phyloP scores from a whole-genome alignment of 1,284 basidiomycete genomes.

The Chalciporus piperatoides region DNA sequence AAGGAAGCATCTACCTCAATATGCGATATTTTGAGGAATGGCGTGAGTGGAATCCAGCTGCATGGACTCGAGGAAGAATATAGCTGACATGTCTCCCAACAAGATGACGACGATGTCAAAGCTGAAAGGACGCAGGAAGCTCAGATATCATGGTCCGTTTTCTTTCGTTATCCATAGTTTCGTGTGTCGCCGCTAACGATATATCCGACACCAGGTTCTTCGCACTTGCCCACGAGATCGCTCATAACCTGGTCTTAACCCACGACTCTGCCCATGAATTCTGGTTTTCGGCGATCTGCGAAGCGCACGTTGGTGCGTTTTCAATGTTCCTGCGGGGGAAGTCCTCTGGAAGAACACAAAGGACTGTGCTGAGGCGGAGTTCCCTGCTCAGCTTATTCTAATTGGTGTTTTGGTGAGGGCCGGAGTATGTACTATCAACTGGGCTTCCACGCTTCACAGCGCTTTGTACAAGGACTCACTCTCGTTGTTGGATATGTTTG shows the following conservation, averaged over 20 bases:
- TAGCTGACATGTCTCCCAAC: not conserved
- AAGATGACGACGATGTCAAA: constrained; percentile 66
- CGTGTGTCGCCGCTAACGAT: not conserved
- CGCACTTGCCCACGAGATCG: constrained; percentile 38
- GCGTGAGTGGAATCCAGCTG: constrained; percentile 52
- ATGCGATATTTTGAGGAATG: constrained; percentile 79
- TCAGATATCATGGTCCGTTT: constrained; percentile 66
- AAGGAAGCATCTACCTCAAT: constrained; percentile 85
- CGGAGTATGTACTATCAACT: too few relatives aligned
- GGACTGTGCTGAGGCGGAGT: not conserved
- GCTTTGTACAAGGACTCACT: not conserved
- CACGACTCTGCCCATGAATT: constrained; percentile 87
- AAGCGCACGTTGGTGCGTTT: constrained; percentile 46
- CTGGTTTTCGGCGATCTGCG: constrained; percentile 85
- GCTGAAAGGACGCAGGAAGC: constrained; percentile 60
- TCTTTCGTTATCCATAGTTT: not conserved
- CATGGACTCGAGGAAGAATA: not conserved
- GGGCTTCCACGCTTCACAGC: too few relatives aligned
- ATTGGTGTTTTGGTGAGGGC: not conserved
- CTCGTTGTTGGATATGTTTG: not conserved
- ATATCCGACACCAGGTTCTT: constrained; percentile 60
- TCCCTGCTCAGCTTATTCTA: not conserved
- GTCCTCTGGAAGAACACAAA: not conserved
- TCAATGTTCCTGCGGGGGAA: constrained; percentile 7
- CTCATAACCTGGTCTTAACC: constrained; percentile 68